Conservation (phyloP, 495 filamentous ascomycete species). For the Tricharina praecox region DNA sequence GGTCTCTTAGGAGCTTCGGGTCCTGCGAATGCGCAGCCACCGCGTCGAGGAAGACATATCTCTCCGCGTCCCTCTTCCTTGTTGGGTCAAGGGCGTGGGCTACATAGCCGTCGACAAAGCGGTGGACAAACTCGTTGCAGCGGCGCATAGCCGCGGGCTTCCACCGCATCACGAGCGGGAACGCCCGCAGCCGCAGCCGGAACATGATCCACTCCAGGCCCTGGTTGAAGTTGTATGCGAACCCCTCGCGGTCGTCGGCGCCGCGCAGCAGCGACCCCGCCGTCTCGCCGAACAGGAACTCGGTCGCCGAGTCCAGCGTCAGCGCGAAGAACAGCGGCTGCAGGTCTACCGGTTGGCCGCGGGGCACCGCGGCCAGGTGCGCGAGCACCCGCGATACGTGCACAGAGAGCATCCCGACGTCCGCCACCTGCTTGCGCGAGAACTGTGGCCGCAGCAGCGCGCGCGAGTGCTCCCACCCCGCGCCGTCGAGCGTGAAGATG, state of each 20-base stretch:
- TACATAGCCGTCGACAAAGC: constrained; percentile 37
- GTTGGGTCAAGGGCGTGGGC: constrained; percentile 20
- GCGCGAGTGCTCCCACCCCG: constrained; percentile 46
- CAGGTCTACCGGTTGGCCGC: constrained; percentile 41
- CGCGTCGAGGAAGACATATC: constrained; percentile 49
- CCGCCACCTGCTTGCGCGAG: constrained; percentile 39
- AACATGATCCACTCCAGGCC: constrained; percentile 33
- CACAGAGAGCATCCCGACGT: constrained; percentile 41
- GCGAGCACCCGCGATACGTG: constrained; percentile 41
- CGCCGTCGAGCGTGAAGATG: constrained; percentile 54
- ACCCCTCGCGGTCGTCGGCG: constrained; percentile 22
- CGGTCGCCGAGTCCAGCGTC: constrained; percentile 53
- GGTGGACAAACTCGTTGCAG: constrained; percentile 23
- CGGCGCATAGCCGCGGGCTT: constrained; percentile 29
- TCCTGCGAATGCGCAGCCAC: constrained; percentile 43
- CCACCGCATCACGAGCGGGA: constrained; percentile 37
- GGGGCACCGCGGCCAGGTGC: constrained; percentile 29
- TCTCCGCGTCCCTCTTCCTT: background rate
- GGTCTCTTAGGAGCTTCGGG: constrained; percentile 40
- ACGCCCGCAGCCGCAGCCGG: constrained; percentile 30
- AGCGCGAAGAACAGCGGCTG: constrained; percentile 48
- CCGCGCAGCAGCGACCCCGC: constrained; percentile 28
- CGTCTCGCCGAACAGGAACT: constrained; percentile 54
- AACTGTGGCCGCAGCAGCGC: constrained; percentile 50
- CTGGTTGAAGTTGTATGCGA: constrained; percentile 33